Base-by-base conservation (phyloP, 2,329 filamentous ascomycete species). In the Anthostomella pinea region DNA sequence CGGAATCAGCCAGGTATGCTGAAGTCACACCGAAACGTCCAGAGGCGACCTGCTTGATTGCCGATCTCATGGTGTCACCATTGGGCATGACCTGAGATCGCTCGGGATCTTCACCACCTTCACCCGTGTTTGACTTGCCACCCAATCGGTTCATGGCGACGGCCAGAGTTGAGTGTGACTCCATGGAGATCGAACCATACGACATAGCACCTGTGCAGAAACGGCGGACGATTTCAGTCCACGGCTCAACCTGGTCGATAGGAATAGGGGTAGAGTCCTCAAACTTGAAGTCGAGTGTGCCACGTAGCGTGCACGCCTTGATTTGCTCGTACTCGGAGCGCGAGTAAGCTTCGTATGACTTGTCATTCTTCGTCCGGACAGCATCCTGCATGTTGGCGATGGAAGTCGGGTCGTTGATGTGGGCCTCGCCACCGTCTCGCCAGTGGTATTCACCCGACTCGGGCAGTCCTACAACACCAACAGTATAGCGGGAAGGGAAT, bases 141-240 rank as follows among this genome's bases (percentile, higher is more conserved):
- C 91, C 91, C 25, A 97, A 77, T 52, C 91, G 79, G 70, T 97
- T 97, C 90, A 97, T 95, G 48, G 91, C 91, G 38, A 97, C 84
- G 49, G 91, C 91, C 31, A 97, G 73, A 9, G 91, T 96, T 13
- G 91, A 95, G 70, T 97, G 91, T 35, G 91, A 91, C 64, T 97
- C 91, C 88, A 96, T 95, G 5, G 91, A 96, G 56, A 97, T 97
- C 25, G 91, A 96, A 30, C 91, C 91, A 60, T 97, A 97, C 3
- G 91, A 97, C 91, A 97, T 97, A 53, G 91, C 91, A 61, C 91
- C 91, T 24, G 91, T 96, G 55, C 91, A 93, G 71, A 96, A 96
- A 46, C 91, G 86, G 49, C 91, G 86, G 29, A 96, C 91, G 54
- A 97, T 96, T 57, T 96, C 90, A 3, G 91, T 96, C 91, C 91